These are phyloP conservation scores for Beta macrorhiza DNA, from an alignment of 179 eudicot genomes.

Conservation along the genomic window DNA sequence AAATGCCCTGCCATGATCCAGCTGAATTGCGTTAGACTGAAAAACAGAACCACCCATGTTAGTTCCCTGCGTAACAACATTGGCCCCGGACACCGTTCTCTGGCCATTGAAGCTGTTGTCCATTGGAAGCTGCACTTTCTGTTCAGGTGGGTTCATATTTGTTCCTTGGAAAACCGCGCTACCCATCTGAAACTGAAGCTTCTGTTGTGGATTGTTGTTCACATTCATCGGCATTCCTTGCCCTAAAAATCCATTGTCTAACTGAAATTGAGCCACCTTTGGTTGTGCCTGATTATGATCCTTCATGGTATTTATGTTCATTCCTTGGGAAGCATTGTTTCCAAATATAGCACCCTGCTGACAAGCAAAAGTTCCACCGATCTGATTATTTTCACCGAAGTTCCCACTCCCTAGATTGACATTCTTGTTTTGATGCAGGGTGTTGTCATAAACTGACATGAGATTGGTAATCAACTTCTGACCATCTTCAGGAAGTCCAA, in stretches of 20 bases:
- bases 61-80: constrained; percentile 18
- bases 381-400: constrained; percentile 12
- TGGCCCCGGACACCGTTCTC: constrained; percentile 15
- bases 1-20: constrained; percentile 33
- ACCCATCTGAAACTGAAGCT: constrained; percentile 26
- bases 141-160: constrained; percentile 15
- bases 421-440: constrained; percentile 24
- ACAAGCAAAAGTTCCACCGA: constrained; percentile 16
- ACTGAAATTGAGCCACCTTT: constrained; percentile 25
- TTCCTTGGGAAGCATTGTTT: constrained; percentile 23
- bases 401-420: constrained; percentile 6
- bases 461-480: constrained; percentile 38
- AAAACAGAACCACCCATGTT: constrained; percentile 26
- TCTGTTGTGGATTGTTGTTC: constrained; percentile 21
- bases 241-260: constrained; percentile 22
- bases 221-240: constrained; percentile 28
- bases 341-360: constrained; percentile 29
- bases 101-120: constrained; percentile 14
- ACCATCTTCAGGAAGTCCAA: constrained; percentile 40
- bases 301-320: constrained; percentile 12
- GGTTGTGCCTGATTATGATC: constrained; percentile 20
- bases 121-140: constrained; percentile 16
- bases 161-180: constrained; percentile 12
- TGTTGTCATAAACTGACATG: constrained; percentile 31
- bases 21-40: constrained; percentile 24